A percentile compares a stretch with the other conserved stretches of the same genome.
Evolutionary conservation across 2,329 filamentous ascomycete genomes (phyloP).

Genomic region (Hawksworthiomyces lignivorus): DNA sequence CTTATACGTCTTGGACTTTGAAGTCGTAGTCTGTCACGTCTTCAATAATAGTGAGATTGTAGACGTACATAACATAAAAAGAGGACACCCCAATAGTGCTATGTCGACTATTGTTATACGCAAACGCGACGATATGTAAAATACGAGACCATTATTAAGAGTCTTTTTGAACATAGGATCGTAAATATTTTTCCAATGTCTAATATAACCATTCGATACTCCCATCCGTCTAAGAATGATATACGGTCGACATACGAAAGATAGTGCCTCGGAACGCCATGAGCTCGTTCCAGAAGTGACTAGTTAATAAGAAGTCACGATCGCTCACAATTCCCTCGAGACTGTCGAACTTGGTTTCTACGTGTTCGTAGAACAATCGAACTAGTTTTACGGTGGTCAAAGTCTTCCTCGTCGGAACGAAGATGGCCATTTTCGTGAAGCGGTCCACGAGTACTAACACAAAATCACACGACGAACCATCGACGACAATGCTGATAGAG

Average conservation of each 20-base stretch:
- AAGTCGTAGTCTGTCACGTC: too few species aligned
- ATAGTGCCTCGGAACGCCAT: neutral
- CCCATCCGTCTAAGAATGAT: too few species aligned
- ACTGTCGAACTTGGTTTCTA: neutral
- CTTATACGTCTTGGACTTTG: too few species aligned
- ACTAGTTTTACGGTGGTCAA: too few species aligned
- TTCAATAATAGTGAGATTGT: too few species aligned
- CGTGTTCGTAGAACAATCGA: neutral
- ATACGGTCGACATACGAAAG: too few species aligned
- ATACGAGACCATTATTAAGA: neutral
- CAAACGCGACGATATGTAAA: neutral
- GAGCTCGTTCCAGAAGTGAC: neutral
- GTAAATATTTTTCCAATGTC: neutral
- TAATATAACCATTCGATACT: too few species aligned
- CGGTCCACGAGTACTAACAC: neutral
- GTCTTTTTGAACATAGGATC: neutral
- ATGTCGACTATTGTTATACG: too few species aligned
- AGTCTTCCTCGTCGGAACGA: neutral
- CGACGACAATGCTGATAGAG: too few species aligned
- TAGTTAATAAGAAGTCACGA: neutral
- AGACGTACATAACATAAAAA: too few species aligned
- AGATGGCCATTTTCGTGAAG: neutral
- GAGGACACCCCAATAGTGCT: too few species aligned
- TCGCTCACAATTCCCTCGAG: neutral
- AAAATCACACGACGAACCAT: constrained; percentile 1